Evolutionary conservation across 1,284 basidiomycete genomes (phyloP).

Genomic region (Leccinum griseonigrum): DNA sequence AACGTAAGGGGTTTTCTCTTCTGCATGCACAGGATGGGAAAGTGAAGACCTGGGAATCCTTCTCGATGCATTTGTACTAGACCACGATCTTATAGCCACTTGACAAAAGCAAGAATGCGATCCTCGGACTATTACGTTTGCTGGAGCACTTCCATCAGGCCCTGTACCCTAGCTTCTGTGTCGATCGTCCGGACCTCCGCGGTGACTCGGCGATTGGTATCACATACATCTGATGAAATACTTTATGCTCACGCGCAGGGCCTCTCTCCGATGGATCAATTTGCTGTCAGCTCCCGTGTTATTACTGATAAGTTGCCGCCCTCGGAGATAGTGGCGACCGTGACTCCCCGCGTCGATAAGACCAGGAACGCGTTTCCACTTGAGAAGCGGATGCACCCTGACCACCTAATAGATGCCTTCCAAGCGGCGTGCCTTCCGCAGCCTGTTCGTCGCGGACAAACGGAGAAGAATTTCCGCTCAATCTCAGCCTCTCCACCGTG

Average conservation of each 20-base stretch:
- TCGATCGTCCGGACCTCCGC: neutral
- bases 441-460: neutral
- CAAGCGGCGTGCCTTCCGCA: neutral
- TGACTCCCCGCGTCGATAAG: neutral
- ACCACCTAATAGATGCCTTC: neutral
- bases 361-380: neutral
- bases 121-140: neutral
- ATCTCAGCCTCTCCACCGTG: conserved; percentile 34
- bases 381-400: neutral
- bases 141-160: neutral
- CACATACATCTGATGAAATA: neutral
- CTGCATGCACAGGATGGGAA: neutral
- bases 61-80: neutral
- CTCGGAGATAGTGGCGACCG: neutral
- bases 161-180: neutral
- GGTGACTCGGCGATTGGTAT: neutral
- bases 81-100: neutral
- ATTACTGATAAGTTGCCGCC: neutral
- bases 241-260: neutral
- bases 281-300: neutral
- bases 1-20: neutral
- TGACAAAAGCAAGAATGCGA: neutral
- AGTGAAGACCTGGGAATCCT: neutral
- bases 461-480: neutral
- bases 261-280: neutral